Base-by-base conservation (phyloP, 495 filamentous ascomycete genomes). In the Cairneyella variabilis region DNA sequence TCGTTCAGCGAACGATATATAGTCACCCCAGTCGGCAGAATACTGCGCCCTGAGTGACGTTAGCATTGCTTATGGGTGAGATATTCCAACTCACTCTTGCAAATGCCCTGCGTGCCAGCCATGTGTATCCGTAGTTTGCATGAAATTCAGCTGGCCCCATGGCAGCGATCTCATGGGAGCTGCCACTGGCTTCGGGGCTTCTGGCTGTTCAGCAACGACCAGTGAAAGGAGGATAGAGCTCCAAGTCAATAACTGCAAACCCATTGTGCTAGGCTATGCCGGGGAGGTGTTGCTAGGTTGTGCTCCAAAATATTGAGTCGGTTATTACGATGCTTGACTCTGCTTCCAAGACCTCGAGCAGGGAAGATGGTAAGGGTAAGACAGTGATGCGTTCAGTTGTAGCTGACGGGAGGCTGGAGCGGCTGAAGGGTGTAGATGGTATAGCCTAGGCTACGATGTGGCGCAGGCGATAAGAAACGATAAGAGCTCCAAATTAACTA, bases 11-110 rank as follows among this genome's bases (percentile, higher is more conserved):
- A 98, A 96, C 9, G 93, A 97, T 59, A 97, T 79, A 69, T 97
- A 98, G 71, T 98, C 93, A 30, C 93, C 93, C 88, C 93, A 97
- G 66, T 97, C 93, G 32, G 90, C 95, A 14, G 90, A 91, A 66
- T 89, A 98, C 22, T 90, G 90, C 1, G 90, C 74, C 70, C 85
- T 89, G 60, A 23, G 22, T 44, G 10, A 39, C 14, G 37, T 56
- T 45, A 58, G 52, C 10, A n/a, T 34, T 37, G 22, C 23, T 17
- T 37, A 5, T 8, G 2, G 22, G 5, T 36, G 3, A 21, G 37
- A 28, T 16, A 10, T 21, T 21, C 18, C 44, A 30, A 42, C 73
- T 56, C 73, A 87, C 83, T 98, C 93, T 71, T 89, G 85, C 6
- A 97, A 72, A 77, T 98, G 93, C 21, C 93, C 93, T 8, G 81